These are phyloP conservation scores for Chalara sp. DNA, from an alignment of 2,329 filamentous ascomycete species.

Conservation along the genomic window DNA sequence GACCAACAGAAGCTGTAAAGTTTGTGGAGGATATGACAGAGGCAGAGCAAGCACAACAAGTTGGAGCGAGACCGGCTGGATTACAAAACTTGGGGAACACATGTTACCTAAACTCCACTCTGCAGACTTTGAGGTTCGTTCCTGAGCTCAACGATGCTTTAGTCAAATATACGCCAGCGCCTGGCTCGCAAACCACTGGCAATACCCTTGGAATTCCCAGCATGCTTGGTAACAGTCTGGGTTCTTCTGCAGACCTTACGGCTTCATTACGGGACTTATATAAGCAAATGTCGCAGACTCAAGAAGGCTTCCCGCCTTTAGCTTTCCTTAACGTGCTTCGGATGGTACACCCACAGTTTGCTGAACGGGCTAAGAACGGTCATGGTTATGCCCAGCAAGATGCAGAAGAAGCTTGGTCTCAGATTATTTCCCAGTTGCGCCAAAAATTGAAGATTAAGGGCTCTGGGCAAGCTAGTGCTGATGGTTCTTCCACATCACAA, in stretches of 20 bases:
- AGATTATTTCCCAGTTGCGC: slow-evolving; percentile 79
- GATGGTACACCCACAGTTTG: slow-evolving; percentile 81
- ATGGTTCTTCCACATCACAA: slow-evolving; percentile 38
- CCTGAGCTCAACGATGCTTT: slow-evolving; percentile 85
- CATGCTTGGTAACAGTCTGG: slow-evolving; percentile 39
- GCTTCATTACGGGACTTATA: slow-evolving; percentile 75
- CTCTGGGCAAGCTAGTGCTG: slow-evolving; percentile 34
- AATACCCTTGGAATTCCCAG: slow-evolving; percentile 35
- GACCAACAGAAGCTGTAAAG: slow-evolving; percentile 74
- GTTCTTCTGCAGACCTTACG: slow-evolving; percentile 61
- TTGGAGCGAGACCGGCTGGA: slow-evolving; percentile 80
- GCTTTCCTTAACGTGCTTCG: slow-evolving; percentile 78
- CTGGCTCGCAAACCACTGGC: slow-evolving; percentile 13
- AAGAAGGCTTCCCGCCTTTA: slow-evolving; percentile 77
- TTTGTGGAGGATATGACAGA: slow-evolving; percentile 98
- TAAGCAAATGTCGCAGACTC: slow-evolving; percentile 82
- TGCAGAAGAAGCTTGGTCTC: slow-evolving; percentile 96
- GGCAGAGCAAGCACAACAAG: slow-evolving; percentile 76
- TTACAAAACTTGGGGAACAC: slow-evolving; percentile 93
- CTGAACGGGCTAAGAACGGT: slow-evolving; percentile 76
- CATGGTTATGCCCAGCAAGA: slow-evolving; percentile 94
- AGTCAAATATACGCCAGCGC: slow-evolving; percentile 47
- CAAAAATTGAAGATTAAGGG: slow-evolving; percentile 67
- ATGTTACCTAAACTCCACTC: slow-evolving; percentile 94
- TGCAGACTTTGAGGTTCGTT: slow-evolving; percentile 84